phyloP scores from a whole-genome alignment of 805 yeast species.

The Barnettozyma californica region DNA sequence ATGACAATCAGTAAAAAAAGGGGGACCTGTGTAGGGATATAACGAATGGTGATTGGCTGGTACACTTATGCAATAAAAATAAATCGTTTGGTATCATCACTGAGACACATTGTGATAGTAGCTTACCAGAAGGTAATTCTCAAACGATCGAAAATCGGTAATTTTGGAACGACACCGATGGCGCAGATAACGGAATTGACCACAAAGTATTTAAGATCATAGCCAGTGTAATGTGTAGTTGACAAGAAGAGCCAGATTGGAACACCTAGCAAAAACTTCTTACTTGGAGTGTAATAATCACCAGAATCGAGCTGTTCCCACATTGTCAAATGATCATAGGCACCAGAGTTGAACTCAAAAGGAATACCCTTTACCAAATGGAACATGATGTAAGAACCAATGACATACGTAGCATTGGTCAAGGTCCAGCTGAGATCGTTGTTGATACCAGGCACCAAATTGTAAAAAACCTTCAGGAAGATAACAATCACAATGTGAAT shows the following conservation, averaged over 20 bases:
- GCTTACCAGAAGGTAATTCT: conserved; percentile 41
- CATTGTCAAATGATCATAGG: conserved; percentile 92
- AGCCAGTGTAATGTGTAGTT: conserved; percentile 85
- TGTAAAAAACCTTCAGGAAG: conserved; percentile 69
- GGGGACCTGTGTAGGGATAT: background rate
- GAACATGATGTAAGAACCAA: conserved; percentile 93
- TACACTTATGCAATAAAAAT: background rate
- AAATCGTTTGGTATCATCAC: background rate
- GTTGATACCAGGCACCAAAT: conserved; percentile 73
- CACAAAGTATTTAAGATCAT: conserved; percentile 72
- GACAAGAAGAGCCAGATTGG: conserved; percentile 83
- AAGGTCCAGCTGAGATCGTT: conserved; percentile 90
- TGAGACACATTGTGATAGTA: background rate
- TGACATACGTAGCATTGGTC: conserved; percentile 83
- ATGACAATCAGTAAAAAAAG: background rate
- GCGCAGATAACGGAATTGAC: conserved; percentile 72
- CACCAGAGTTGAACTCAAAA: conserved; percentile 94
- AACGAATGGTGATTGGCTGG: background rate
- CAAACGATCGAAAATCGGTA: conserved; percentile 76
- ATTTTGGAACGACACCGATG: conserved; percentile 85
- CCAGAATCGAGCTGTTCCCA: conserved; percentile 98
- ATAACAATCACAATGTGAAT: conserved; percentile 82
- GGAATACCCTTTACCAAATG: conserved; percentile 97
- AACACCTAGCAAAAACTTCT: conserved; percentile 87
- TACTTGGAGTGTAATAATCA: conserved; percentile 94